Evolutionary conservation across 495 filamentous ascomycete genomes (phyloP).

Genomic region (Bryoglossum gracile): DNA sequence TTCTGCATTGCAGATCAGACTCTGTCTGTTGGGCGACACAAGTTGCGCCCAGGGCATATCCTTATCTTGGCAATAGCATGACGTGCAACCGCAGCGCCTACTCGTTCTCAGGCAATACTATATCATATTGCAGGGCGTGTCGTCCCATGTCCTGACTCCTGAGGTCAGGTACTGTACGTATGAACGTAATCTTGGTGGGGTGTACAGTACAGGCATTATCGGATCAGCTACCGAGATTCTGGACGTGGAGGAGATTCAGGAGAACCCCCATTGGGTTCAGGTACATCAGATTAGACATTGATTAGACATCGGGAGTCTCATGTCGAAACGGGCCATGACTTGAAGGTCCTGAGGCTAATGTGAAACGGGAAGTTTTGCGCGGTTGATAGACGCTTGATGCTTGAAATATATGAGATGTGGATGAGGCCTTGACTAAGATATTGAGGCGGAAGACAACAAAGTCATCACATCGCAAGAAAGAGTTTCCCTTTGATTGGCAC

Average conservation of each 20-base stretch:
- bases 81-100: neutral
- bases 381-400: no score
- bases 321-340: neutral
- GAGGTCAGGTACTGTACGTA: neutral
- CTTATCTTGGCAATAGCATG: conserved; percentile 1
- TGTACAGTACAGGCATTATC: neutral
- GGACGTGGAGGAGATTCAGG: neutral
- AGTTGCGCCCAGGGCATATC: no score
- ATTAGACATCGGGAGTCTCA: conserved; percentile 3
- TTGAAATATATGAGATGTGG: no score
- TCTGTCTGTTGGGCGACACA: no score
- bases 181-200: neutral
- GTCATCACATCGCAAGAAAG: no score
- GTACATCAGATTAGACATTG: neutral
- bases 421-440: no score
- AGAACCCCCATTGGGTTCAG: neutral
- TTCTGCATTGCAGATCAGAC: conserved; percentile 7
- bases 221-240: neutral
- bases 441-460: no score
- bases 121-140: neutral
- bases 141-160: neutral
- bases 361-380: neutral
- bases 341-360: conserved; percentile 1
- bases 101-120: neutral
- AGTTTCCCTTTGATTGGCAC: no score